These are phyloP conservation scores for Lactuca sativa DNA, from an alignment of 129 eudicot species.

Conservation along the genomic window DNA sequence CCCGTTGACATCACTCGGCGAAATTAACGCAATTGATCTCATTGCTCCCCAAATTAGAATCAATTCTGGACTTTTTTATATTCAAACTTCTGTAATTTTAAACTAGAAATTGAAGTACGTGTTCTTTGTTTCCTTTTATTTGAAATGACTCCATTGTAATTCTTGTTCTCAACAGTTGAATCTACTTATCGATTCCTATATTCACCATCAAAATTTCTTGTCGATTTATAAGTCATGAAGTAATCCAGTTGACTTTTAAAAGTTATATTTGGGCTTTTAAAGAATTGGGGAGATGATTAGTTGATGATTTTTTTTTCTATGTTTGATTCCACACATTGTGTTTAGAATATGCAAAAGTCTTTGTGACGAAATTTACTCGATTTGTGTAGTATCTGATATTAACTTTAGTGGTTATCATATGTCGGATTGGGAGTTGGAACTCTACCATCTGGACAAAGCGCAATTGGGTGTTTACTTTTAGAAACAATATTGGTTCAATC, in stretches of 20 bases:
- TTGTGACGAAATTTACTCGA: not conserved
- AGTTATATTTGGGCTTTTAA: slow-evolving; percentile 9
- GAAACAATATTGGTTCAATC: slow-evolving; percentile 1
- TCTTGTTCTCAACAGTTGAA: not conserved
- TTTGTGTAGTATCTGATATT: not conserved
- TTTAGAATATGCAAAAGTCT: slow-evolving; percentile 3
- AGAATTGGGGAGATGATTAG: not conserved
- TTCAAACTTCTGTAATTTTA: not conserved
- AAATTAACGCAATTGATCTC: slow-evolving; percentile 4
- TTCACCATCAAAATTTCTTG: not conserved
- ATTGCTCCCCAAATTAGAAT: not conserved
- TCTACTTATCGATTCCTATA: not conserved
- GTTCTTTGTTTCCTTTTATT: not conserved
- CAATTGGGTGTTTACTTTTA: not conserved
- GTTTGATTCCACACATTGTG: slow-evolving; percentile 2
- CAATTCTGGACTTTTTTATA: not conserved
- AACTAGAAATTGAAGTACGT: slow-evolving; percentile 5
- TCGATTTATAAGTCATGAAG: not conserved
- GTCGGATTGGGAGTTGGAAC: too few species aligned
- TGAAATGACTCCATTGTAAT: slow-evolving; percentile 3
- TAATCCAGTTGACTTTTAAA: slow-evolving; percentile 9
- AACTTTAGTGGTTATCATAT: not conserved
- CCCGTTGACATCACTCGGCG: not conserved
- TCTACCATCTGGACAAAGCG: not conserved
- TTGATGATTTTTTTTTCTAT: not conserved